These are phyloP conservation scores for Takakia lepidozioides DNA, from an alignment of 225 moss, liverwort and hornwort species.

Conservation along the genomic window DNA sequence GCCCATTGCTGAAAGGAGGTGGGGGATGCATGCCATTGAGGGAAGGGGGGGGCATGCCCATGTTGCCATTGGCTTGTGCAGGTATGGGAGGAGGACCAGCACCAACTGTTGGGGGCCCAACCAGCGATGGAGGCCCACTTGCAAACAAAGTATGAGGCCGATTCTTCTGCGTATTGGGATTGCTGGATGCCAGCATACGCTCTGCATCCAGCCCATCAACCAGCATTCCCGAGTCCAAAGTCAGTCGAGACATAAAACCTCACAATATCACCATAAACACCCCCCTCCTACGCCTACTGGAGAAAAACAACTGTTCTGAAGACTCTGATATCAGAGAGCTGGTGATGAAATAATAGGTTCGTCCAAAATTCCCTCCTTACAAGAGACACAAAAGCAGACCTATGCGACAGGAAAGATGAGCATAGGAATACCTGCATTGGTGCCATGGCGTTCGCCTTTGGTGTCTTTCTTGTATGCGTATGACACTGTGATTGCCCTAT, in stretches of 20 bases:
- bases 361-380: too few relatives aligned
- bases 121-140: constrained; percentile 86
- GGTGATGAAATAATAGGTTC: too few relatives aligned
- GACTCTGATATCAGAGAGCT: too few relatives aligned
- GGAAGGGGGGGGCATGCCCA: constrained; percentile 52
- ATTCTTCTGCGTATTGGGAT: constrained; percentile 88
- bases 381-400: too few relatives aligned
- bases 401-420: not conserved
- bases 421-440: constrained; percentile 59
- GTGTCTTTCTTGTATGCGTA: constrained; percentile 99
- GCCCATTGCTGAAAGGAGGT: constrained; percentile 58
- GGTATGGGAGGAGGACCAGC: constrained; percentile 71
- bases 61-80: constrained; percentile 63
- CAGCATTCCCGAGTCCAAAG: too few relatives aligned
- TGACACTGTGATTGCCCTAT: constrained; percentile 95
- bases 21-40: constrained; percentile 69
- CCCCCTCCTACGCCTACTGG: too few relatives aligned
- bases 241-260: too few relatives aligned
- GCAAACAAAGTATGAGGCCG: constrained; percentile 96
- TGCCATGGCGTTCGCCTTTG: constrained; percentile 98
- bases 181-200: constrained; percentile 89
- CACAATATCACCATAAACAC: too few relatives aligned
- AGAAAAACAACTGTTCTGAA: too few relatives aligned
- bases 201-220: too few relatives aligned
- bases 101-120: constrained; percentile 82